A percentile compares a stretch with the other conserved stretches of the same genome.
Evolutionary conservation across 495 filamentous ascomycete genomes (phyloP).

Genomic region (Penicillium cataractarum): DNA sequence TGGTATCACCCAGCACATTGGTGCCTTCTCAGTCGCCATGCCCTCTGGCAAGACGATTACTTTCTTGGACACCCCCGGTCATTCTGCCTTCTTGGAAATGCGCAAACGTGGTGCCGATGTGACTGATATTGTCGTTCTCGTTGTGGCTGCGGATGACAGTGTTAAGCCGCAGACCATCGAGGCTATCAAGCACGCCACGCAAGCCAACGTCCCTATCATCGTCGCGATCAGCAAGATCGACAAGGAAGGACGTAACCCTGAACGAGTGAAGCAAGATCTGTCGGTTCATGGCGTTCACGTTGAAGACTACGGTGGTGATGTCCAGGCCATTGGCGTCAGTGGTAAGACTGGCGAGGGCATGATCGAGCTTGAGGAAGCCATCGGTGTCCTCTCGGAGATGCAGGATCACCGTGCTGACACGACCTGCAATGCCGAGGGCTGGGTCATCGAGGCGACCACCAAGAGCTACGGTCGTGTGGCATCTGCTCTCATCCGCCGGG

Average conservation of each 20-base stretch:
- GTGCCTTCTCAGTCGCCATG: conserved; percentile 93
- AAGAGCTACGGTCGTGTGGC: conserved; percentile 86
- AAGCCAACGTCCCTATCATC: conserved; percentile 92
- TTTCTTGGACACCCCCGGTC: conserved; percentile 96
- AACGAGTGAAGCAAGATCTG: conserved; percentile 87
- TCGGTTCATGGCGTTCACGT: conserved; percentile 84
- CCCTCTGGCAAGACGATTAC: conserved; percentile 86
- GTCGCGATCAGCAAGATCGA: conserved; percentile 99
- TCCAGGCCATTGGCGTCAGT: conserved; percentile 86
- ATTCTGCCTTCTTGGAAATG: conserved; percentile 95
- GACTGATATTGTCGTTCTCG: conserved; percentile 94
- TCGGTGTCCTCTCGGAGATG: conserved; percentile 80
- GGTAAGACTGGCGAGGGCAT: conserved; percentile 95
- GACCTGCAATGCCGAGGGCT: conserved; percentile 82
- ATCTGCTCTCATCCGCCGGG: conserved; percentile 84
- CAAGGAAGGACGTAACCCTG: conserved; percentile 75
- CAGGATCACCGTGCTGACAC: conserved; percentile 84
- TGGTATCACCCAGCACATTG: conserved; percentile 98
- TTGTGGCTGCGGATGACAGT: conserved; percentile 96
- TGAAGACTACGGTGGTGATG: conserved; percentile 94
- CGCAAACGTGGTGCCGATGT: conserved; percentile 93
- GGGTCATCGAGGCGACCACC: conserved; percentile 91
- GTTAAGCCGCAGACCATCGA: conserved; percentile 98
- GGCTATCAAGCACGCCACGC: conserved; percentile 90
- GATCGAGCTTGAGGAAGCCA: conserved; percentile 87